Evolutionary conservation across 805 yeast genomes (phyloP).

Genomic region (Barnettozyma populi): DNA sequence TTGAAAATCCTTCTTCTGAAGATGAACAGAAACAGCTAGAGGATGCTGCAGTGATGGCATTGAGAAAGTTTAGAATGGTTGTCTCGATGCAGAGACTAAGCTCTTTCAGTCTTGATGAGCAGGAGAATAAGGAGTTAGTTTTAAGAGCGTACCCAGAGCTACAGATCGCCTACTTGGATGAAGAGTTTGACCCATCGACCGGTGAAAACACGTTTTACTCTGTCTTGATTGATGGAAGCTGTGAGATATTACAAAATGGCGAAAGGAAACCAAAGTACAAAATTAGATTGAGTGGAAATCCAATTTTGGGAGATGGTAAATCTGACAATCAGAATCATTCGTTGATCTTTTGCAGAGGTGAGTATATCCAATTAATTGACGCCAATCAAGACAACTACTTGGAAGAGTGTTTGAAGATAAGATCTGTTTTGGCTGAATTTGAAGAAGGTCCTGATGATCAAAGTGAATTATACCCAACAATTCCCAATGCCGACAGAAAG

Average conservation of each 20-base stretch:
- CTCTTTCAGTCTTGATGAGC: slow-evolving; percentile 50
- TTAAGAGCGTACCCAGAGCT: slow-evolving; percentile 63
- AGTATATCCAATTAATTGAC: slow-evolving; percentile 73
- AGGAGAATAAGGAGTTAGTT: slow-evolving; percentile 52
- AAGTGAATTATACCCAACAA: slow-evolving; percentile 41
- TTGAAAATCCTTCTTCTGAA: slow-evolving; percentile 42
- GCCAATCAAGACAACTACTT: slow-evolving; percentile 81
- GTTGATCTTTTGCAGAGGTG: slow-evolving; percentile 70
- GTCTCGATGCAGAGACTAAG: slow-evolving; percentile 61
- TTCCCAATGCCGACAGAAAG: slow-evolving; percentile 25
- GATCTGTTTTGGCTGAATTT: slow-evolving; percentile 71
- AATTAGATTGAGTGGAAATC: slow-evolving; percentile 69
- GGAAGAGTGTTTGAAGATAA: slow-evolving; percentile 72
- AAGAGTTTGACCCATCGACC: slow-evolving; percentile 32
- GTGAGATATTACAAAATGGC: slow-evolving; percentile 55
- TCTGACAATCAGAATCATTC: slow-evolving; percentile 81
- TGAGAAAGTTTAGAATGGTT: slow-evolving; percentile 57
- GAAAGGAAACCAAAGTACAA: slow-evolving; percentile 55
- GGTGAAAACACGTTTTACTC: slow-evolving; percentile 50
- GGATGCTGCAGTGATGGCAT: slow-evolving; percentile 47
- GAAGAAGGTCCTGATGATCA: slow-evolving; percentile 41
- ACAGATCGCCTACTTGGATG: slow-evolving; percentile 58
- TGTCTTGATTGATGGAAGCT: slow-evolving; percentile 64
- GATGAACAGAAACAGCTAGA: slow-evolving; percentile 36
- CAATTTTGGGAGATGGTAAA: slow-evolving; percentile 81